phyloP scores from a whole-genome alignment of 495 filamentous ascomycete genomes.

The Penicillium nucicola region DNA sequence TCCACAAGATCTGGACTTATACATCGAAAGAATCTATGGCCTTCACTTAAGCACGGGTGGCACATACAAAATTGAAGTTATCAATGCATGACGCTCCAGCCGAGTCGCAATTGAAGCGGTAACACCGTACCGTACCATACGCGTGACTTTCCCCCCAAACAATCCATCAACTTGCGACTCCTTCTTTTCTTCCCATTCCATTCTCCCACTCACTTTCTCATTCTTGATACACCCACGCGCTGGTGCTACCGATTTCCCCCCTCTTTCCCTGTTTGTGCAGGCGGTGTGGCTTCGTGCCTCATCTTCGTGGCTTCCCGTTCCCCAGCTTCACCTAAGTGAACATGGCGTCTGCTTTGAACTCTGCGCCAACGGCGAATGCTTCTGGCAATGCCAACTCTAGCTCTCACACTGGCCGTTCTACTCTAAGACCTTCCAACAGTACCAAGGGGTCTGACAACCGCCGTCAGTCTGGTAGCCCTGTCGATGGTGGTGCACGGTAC shows the following conservation, averaged over 20 bases:
- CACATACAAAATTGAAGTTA: no score
- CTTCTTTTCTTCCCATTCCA: constrained; percentile 3
- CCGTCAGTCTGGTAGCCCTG: constrained; percentile 55
- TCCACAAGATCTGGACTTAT: no score
- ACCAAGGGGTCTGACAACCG: constrained; percentile 52
- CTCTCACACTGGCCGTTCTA: constrained; percentile 38
- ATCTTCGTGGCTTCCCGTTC: constrained; percentile 35
- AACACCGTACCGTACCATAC: constrained; percentile 5
- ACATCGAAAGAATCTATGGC: no score
- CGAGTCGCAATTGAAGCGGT: no score
- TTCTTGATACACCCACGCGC: neutral
- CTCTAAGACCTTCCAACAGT: constrained; percentile 49
- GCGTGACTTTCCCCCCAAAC: constrained; percentile 5
- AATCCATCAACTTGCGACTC: constrained; percentile 1
- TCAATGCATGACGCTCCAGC: no score
- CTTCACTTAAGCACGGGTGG: no score
- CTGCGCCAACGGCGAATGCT: constrained; percentile 43
- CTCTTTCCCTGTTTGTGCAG: constrained; percentile 30
- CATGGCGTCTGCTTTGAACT: constrained; percentile 53
- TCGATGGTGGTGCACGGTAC: constrained; percentile 55
- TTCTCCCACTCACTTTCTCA: neutral
- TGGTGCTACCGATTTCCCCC: constrained; percentile 6
- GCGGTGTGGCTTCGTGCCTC: constrained; percentile 39
- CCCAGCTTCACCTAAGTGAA: constrained; percentile 37
- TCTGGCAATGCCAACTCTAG: constrained; percentile 42